Evolutionary conservation across 2,329 filamentous ascomycete genomes (phyloP), one percentile per base, ranked within the genome.

Genomic region (Grosmannia huntii): DNA sequence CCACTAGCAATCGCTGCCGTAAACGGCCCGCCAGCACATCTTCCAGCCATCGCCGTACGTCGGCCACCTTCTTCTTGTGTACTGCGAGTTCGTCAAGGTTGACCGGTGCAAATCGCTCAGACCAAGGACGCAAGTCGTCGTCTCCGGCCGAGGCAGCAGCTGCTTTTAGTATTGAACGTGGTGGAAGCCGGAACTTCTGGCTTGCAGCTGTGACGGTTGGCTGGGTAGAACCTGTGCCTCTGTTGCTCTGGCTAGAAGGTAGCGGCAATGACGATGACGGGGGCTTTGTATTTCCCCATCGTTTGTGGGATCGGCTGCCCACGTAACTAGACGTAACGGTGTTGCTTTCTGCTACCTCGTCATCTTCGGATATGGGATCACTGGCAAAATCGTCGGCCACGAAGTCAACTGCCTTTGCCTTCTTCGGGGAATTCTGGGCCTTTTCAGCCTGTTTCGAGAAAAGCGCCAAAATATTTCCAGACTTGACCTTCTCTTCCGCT

Each of bases 41-140:
- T 50, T 87, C 82, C 38, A 99, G 74, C 91, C 94, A 97, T 60
- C 74, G 78, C 60, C 84, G 82, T 52, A 97, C 91, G 71, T 97
- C 91, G 2, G 82, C 73, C 6, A 97, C 88, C 70, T 99, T 99
- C 65, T 83, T 94, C 75, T 95, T 96, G 70, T 99, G 91, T 21
- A 99, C 92, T 0, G 87, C 92, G 52, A 99, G 75, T 72, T 97
- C 92, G 19, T 90, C 84, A 14, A 96, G 70, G 64, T 81, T 86
- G 3, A 70, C 66, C 0, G 92, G 92, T 2, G 82, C 85, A 70
- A 90, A 97, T 64, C 85, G 83, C 64, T 96, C 91, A 19, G 87
- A 87, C 92, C 92, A 97, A 3, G 92, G 90, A 56, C 86, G 80
- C 54, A 76, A 71, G 63, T 90, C 85, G 41, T 81, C 76, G 54